Conservation (phyloP, 2,329 filamentous ascomycete species). For the Fusarium miscanthi region DNA sequence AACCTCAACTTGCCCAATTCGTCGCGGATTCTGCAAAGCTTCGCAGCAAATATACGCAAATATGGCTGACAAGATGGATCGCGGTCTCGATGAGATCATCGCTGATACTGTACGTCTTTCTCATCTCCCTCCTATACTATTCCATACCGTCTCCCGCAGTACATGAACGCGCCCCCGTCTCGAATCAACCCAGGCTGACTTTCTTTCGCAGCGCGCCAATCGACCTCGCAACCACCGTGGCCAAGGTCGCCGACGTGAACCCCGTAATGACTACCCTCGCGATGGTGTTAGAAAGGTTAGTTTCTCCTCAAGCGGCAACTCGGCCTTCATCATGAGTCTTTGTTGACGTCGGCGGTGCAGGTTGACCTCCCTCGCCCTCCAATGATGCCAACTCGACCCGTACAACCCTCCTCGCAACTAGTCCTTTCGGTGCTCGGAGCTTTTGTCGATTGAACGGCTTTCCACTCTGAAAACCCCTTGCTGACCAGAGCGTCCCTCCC, state of each 20-base stretch:
- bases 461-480: constrained; percentile 51
- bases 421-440: constrained; percentile 47
- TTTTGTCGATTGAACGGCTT: constrained; percentile 47
- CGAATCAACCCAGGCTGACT: constrained; percentile 37
- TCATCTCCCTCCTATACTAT: constrained; percentile 6
- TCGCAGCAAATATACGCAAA: constrained; percentile 22
- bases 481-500: constrained; percentile 52
- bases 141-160: background rate
- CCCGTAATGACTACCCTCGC: constrained; percentile 69
- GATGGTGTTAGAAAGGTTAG: constrained; percentile 91
- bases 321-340: constrained; percentile 10
- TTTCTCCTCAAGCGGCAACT: background rate
- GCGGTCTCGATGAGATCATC: constrained; percentile 68
- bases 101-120: constrained; percentile 57
- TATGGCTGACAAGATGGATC: constrained; percentile 62
- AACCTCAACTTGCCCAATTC: background rate
- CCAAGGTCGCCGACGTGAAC: constrained; percentile 50
- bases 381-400: constrained; percentile 44
- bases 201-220: constrained; percentile 41
- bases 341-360: constrained; percentile 42
- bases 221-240: constrained; percentile 52
- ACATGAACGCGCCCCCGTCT: constrained; percentile 24
- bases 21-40: background rate
- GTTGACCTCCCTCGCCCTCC: constrained; percentile 51
- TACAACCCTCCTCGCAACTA: constrained; percentile 47